Conservation (phyloP, 768 basidiomycete species). For the Termitomyces sp. region DNA sequence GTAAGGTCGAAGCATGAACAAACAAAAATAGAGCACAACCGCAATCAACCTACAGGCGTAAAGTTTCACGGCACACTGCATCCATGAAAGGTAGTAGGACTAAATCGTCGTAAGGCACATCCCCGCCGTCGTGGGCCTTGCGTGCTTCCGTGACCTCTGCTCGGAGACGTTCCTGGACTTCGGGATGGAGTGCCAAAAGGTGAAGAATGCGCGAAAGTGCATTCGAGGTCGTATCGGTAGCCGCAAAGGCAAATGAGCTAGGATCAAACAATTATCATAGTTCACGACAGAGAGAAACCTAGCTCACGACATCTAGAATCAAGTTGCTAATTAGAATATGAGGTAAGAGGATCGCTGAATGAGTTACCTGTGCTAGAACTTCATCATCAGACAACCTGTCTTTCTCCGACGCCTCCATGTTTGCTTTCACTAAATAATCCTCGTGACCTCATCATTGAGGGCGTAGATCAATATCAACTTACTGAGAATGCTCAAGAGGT, state of each 20-base stretch:
- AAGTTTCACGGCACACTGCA: conserved; percentile 1
- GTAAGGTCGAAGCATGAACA: background rate
- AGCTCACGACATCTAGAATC: conserved; percentile 15
- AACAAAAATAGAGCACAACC: background rate
- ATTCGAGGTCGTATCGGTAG: background rate
- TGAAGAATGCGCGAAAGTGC: background rate
- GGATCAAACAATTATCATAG: background rate
- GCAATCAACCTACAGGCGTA: conserved; percentile 16
- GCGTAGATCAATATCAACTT: background rate
- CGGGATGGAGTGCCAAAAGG: background rate
- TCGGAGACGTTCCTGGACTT: background rate
- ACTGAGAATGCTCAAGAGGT: background rate
- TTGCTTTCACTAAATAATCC: background rate
- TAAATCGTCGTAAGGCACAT: background rate
- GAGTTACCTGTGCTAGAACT: background rate
- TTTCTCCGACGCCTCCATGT: conserved; percentile 16
- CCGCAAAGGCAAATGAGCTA: background rate
- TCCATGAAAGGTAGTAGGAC: background rate
- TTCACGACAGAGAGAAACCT: no score
- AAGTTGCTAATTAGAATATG: background rate
- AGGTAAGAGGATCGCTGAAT: no score
- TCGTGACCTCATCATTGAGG: background rate
- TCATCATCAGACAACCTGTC: background rate
- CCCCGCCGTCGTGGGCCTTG: background rate
- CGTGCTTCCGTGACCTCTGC: background rate